Percentiles rank a stretch among this genome's conserved stretches.
These are phyloP conservation scores for Sporopachydermia lactativora DNA, from an alignment of 805 yeast genomes.

Conservation along the genomic window DNA sequence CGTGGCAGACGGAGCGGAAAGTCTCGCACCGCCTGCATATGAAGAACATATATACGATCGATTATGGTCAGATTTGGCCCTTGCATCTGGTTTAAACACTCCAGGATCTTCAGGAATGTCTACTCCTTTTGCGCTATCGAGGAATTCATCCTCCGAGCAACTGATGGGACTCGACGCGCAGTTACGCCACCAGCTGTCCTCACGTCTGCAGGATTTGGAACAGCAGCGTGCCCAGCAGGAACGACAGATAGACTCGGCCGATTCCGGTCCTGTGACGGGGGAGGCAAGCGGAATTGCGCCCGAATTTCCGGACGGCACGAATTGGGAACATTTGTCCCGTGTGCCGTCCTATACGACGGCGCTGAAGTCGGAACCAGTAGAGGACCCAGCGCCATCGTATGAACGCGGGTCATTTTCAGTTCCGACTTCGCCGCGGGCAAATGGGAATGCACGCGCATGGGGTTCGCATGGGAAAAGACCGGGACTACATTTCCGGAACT, in stretches of 20 bases:
- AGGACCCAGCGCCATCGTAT: conserved; percentile 61
- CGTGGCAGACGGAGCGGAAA: conserved; percentile 22
- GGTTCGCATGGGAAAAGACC: too few species aligned
- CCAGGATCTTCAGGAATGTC: conserved; percentile 23
- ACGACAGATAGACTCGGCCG: conserved; percentile 2
- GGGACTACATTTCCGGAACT: too few species aligned
- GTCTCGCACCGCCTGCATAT: conserved; percentile 78
- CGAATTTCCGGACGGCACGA: conserved; percentile 23
- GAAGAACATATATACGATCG: conserved; percentile 72
- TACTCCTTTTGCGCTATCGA: conserved; percentile 21
- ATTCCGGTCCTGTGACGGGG: not conserved
- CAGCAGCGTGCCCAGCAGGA: conserved; percentile 14
- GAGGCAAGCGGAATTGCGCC: conserved; percentile 4
- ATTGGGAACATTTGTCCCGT: conserved; percentile 32
- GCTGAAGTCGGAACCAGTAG: conserved; percentile 33
- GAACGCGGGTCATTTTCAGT: conserved; percentile 17
- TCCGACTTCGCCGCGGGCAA: too few species aligned
- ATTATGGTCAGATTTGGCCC: conserved; percentile 51
- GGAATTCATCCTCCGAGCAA: conserved; percentile 20
- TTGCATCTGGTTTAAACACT: conserved; percentile 25
- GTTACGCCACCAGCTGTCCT: conserved; percentile 23
- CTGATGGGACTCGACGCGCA: conserved; percentile 15
- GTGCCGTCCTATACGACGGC: conserved; percentile 87
- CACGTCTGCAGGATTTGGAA: conserved; percentile 25
- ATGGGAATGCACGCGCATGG: too few species aligned